These are phyloP conservation scores for Eucalyptus curtisii DNA, from an alignment of 345 rosid species.

Conservation along the genomic window DNA sequence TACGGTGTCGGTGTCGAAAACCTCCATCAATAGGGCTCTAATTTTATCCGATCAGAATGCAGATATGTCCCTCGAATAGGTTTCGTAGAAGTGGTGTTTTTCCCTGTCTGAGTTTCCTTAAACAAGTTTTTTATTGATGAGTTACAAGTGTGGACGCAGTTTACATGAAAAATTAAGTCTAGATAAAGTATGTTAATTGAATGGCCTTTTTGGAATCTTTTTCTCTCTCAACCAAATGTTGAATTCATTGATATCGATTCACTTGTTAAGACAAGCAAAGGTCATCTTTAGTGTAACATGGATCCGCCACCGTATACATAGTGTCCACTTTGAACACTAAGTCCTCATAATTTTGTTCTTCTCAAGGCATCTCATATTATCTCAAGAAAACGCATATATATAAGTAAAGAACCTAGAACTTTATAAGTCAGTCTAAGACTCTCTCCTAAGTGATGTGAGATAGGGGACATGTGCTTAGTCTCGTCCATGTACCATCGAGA, in stretches of 20 bases:
- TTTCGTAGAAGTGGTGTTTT: too few species aligned
- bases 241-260: fast-evolving
- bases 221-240: too few species aligned
- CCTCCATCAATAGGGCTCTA: too few species aligned
- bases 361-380: fast-evolving
- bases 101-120: too few species aligned
- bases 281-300: fast-evolving
- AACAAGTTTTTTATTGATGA: too few species aligned
- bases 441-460: fast-evolving
- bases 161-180: too few species aligned
- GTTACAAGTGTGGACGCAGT: fast-evolving
- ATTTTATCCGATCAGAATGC: too few species aligned
- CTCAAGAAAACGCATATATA: fast-evolving
- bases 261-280: fast-evolving
- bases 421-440: fast-evolving
- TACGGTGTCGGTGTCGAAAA: neutral
- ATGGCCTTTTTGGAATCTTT: too few species aligned
- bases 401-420: fast-evolving
- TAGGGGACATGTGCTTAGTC: fast-evolving
- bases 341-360: fast-evolving
- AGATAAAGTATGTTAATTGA: fast-evolving
- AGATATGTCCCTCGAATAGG: too few species aligned
- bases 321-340: fast-evolving
- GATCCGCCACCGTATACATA: fast-evolving
- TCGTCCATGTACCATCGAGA: fast-evolving